Conservation (phyloP, 2,329 filamentous ascomycete genomes). For the Nectriaceae sp. region DNA sequence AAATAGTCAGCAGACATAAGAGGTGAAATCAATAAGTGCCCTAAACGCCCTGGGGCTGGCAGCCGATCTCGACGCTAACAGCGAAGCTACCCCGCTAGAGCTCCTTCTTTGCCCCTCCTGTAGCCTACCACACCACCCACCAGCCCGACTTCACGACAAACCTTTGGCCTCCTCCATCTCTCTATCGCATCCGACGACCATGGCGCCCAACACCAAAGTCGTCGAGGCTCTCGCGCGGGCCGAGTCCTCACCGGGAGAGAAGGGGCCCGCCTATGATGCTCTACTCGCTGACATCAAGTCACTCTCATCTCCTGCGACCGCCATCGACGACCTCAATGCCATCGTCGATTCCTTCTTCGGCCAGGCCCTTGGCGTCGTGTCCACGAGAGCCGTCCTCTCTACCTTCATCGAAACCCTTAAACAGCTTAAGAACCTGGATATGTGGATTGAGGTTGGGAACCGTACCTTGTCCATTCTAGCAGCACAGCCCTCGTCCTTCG, state of each 20-base stretch:
- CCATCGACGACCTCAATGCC: conserved; percentile 61
- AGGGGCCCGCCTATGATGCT: conserved; percentile 47
- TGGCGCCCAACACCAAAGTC: conserved; percentile 44
- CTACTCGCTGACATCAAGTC: conserved; percentile 47
- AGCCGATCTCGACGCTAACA: not conserved
- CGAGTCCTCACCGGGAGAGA: conserved; percentile 41
- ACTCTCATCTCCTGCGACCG: conserved; percentile 41
- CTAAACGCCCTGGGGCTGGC: too few relatives aligned
- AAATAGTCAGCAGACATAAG: too few relatives aligned
- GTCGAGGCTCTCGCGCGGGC: conserved; percentile 45
- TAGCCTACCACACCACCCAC: conserved; percentile 2
- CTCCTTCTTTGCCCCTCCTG: conserved; percentile 25
- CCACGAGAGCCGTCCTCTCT: conserved; percentile 69
- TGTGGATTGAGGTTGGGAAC: conserved; percentile 75
- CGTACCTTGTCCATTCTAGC: conserved; percentile 69
- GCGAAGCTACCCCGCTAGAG: conserved; percentile 26
- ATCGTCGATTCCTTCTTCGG: conserved; percentile 68
- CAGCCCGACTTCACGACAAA: not conserved
- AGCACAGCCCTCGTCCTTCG: conserved; percentile 66
- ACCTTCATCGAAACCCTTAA: conserved; percentile 66
- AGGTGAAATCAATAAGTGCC: too few relatives aligned
- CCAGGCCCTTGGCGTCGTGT: conserved; percentile 74
- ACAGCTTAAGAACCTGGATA: conserved; percentile 59
- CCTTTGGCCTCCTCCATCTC: not conserved
- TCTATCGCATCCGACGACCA: conserved; percentile 19